Percentiles rank a stretch among this genome's conserved stretches.
Conservation (phyloP, 768 basidiomycete genomes). For the Dioszegia hungarica region DNA sequence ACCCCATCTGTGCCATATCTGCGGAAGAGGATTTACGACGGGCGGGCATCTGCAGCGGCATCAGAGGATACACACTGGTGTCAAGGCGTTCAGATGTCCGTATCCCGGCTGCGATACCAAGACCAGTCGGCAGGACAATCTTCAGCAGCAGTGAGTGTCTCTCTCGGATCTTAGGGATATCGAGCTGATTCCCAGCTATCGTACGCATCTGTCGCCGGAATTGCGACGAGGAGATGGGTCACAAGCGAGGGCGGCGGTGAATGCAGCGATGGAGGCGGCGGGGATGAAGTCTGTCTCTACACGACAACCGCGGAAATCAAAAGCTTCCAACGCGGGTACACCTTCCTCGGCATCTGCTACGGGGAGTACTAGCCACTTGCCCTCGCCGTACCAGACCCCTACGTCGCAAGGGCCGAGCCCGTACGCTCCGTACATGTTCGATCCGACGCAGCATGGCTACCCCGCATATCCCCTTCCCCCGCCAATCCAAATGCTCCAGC, state of each 20-base stretch:
- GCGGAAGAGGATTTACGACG: constrained; percentile 76
- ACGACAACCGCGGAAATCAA: constrained; percentile 36
- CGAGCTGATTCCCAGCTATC: constrained; percentile 26
- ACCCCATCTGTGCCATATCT: constrained; percentile 64
- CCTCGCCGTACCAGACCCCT: constrained; percentile 38
- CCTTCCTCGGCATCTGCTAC: constrained; percentile 27
- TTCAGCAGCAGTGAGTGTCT: constrained; percentile 60
- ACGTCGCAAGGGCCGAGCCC: constrained; percentile 29
- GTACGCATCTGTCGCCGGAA: constrained; percentile 41
- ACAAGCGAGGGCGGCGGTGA: constrained; percentile 37
- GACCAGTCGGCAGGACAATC: constrained; percentile 84
- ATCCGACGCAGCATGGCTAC: constrained; percentile 24
- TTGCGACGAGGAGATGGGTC: constrained; percentile 40
- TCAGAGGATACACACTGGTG: constrained; percentile 83
- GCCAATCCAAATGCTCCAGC: constrained; percentile 20
- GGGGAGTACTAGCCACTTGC: constrained; percentile 19
- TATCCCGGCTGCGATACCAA: constrained; percentile 92
- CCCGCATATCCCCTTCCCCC: constrained; percentile 27
- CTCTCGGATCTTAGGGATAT: background rate
- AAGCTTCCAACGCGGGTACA: constrained; percentile 34
- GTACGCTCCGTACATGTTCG: constrained; percentile 36
- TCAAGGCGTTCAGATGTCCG: constrained; percentile 85
- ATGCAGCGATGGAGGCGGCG: constrained; percentile 44
- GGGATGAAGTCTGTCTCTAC: constrained; percentile 34
- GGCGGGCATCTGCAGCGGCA: constrained; percentile 84